A percentile compares a stretch with the other conserved stretches of the same genome.
These are phyloP conservation scores for Fusarium albosuccineum DNA, from an alignment of 2,329 filamentous ascomycete genomes.

Conservation along the genomic window DNA sequence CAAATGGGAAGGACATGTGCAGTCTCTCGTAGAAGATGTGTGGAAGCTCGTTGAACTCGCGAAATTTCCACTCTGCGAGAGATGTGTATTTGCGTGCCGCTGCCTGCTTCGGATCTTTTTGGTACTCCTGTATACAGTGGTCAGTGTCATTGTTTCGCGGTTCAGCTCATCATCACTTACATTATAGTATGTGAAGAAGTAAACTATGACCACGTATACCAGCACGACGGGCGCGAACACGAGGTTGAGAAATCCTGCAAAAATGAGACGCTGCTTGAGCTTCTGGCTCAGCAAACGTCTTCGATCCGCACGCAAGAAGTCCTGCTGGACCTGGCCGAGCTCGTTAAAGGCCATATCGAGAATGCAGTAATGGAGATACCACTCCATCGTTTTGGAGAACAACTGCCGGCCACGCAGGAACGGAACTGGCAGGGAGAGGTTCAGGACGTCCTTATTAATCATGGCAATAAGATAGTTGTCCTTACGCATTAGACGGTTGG, in stretches of 20 bases:
- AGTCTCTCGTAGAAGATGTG: slow-evolving; percentile 91
- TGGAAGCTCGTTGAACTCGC: slow-evolving; percentile 96
- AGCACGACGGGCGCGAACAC: slow-evolving; percentile 89
- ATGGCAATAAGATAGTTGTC: slow-evolving; percentile 98
- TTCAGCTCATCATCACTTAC: slow-evolving; percentile 59
- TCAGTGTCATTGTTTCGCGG: slow-evolving; percentile 10
- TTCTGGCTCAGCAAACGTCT: slow-evolving; percentile 83
- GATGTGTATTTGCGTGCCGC: slow-evolving; percentile 88
- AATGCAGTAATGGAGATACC: slow-evolving; percentile 91
- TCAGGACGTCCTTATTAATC: slow-evolving; percentile 95
- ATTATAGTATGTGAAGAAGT: slow-evolving; percentile 96
- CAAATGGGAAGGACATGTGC: slow-evolving; percentile 95
- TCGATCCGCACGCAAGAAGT: slow-evolving; percentile 87
- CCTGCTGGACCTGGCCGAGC: slow-evolving; percentile 85
- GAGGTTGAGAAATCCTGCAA: slow-evolving; percentile 88
- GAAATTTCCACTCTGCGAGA: slow-evolving; percentile 96
- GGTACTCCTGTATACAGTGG: slow-evolving; percentile 77
- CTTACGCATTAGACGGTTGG: slow-evolving; percentile 94
- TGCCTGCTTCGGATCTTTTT: slow-evolving; percentile 91
- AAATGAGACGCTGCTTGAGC: slow-evolving; percentile 81
- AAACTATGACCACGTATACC: slow-evolving; percentile 87
- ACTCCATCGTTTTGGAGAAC: slow-evolving; percentile 90
- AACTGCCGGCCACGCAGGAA: slow-evolving; percentile 84
- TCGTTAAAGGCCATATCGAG: slow-evolving; percentile 95
- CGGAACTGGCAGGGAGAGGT: slow-evolving; percentile 87